Evolutionary conservation across 768 basidiomycete species (phyloP).

Genomic region (Hygrophorus pudorinus): DNA sequence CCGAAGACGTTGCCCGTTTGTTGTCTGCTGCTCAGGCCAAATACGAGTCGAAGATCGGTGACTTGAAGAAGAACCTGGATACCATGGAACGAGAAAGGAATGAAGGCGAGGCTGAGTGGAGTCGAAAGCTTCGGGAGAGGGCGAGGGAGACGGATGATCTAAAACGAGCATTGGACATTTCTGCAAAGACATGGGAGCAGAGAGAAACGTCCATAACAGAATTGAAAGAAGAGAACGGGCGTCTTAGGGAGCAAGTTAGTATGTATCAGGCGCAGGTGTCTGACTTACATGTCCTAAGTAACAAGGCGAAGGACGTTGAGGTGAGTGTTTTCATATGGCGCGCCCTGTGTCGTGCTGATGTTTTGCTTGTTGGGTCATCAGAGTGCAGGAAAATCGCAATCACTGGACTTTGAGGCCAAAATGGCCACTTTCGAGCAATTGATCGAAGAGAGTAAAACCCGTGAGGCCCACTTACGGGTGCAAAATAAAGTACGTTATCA

Average conservation of each 20-base stretch:
- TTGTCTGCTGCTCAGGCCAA: slow-evolving; percentile 66
- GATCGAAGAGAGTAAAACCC: slow-evolving; percentile 61
- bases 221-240: slow-evolving; percentile 46
- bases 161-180: slow-evolving; percentile 45
- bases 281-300: slow-evolving; percentile 43
- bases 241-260: slow-evolving; percentile 37
- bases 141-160: slow-evolving; percentile 68
- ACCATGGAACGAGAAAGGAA: slow-evolving; percentile 73
- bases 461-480: slow-evolving; percentile 59
- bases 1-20: slow-evolving; percentile 63
- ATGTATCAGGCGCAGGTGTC: slow-evolving; percentile 40
- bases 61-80: slow-evolving; percentile 54
- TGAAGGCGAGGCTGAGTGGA: slow-evolving; percentile 87
- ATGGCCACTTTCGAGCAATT: slow-evolving; percentile 49
- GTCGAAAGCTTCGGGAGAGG: slow-evolving; percentile 71
- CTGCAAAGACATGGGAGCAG: slow-evolving; percentile 49
- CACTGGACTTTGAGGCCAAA: slow-evolving; percentile 38
- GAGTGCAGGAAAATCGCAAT: slow-evolving; percentile 27
- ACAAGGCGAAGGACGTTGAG: slow-evolving; percentile 48
- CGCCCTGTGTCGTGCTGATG: neutral
- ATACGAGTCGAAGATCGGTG: slow-evolving; percentile 67
- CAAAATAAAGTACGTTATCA: slow-evolving; percentile 61
- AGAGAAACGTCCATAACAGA: slow-evolving; percentile 40
- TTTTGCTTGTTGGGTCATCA: slow-evolving; percentile 9
- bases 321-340: slow-evolving; percentile 25